These are phyloP conservation scores for Stereocaulon alpinum DNA, from an alignment of 495 filamentous ascomycete genomes.

Conservation along the genomic window DNA sequence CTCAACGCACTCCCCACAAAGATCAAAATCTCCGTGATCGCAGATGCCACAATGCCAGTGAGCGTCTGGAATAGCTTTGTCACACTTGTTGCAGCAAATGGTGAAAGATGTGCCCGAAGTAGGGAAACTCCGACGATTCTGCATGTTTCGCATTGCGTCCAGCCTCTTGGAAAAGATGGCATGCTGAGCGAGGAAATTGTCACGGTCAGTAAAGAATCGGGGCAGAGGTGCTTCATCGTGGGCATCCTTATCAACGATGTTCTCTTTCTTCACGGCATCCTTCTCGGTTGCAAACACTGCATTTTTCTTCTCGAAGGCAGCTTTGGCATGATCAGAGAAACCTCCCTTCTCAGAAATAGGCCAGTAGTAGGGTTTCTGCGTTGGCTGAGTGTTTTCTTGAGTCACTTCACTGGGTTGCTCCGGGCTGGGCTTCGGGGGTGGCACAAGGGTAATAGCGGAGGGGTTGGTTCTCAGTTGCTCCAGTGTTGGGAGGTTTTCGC, in stretches of 20 bases:
- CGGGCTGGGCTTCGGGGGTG: conserved; percentile 7
- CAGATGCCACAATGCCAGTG: conserved; percentile 95
- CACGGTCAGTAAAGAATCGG: conserved; percentile 22
- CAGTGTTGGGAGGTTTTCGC: neutral
- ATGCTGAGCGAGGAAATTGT: conserved; percentile 33
- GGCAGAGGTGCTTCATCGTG: conserved; percentile 26
- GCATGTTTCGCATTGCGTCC: conserved; percentile 15
- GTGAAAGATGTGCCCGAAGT: conserved; percentile 30
- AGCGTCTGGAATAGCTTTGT: conserved; percentile 58
- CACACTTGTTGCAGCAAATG: conserved; percentile 91
- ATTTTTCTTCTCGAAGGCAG: conserved; percentile 15
- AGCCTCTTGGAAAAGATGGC: conserved; percentile 20
- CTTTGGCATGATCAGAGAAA: conserved; percentile 15
- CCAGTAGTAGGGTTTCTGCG: conserved; percentile 13
- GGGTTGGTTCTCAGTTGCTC: conserved; percentile 13
- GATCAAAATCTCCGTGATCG: conserved; percentile 87
- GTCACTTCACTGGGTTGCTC: conserved; percentile 3
- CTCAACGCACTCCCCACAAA: conserved; percentile 72
- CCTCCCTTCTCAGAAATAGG: conserved; percentile 11
- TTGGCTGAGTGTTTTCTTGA: neutral
- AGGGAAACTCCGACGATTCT: neutral
- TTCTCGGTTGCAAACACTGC: conserved; percentile 1
- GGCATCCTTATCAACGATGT: neutral
- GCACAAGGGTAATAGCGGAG: conserved; percentile 6
- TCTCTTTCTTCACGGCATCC: conserved; percentile 6